Conservation (phyloP, 805 yeast species). For the Maudiozyma turicensis region DNA sequence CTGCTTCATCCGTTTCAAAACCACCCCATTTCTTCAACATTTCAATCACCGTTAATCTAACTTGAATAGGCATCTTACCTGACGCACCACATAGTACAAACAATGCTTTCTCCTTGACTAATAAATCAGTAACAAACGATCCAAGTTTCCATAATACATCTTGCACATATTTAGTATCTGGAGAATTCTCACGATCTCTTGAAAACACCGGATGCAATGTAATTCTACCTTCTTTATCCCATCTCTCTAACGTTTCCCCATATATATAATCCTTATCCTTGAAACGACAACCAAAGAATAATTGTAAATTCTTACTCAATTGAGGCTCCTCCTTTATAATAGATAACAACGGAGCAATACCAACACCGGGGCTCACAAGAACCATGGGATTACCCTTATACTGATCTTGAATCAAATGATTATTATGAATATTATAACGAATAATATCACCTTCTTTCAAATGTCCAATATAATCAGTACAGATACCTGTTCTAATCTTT, state of each 20-base stretch:
- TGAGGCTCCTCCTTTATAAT: conserved; percentile 37
- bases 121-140: conserved; percentile 39
- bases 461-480: conserved; percentile 63
- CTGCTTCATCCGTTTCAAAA: conserved; percentile 32
- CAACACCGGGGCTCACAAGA: conserved; percentile 90
- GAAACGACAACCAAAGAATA: conserved; percentile 72
- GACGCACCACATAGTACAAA: conserved; percentile 87
- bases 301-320: conserved; percentile 26
- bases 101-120: conserved; percentile 46
- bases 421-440: conserved; percentile 41
- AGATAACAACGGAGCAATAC: conserved; percentile 86
- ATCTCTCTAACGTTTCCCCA: conserved; percentile 40
- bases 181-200: conserved; percentile 33
- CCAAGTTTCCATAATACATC: conserved; percentile 50
- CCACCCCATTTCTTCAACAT: conserved; percentile 41
- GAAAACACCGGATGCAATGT: conserved; percentile 39
- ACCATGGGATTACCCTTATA: conserved; percentile 42
- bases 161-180: conserved; percentile 63
- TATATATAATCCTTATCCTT: conserved; percentile 61
- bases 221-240: conserved; percentile 31
- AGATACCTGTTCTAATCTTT: conserved; percentile 67
- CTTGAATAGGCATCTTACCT: conserved; percentile 88
- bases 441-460: conserved; percentile 41
- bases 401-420: conserved; percentile 32
- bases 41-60: conserved; percentile 66